These are phyloP conservation scores for Acanthamoeba castellanii DNA, from an alignment of 208 protist genomes.

Conservation along the genomic window DNA sequence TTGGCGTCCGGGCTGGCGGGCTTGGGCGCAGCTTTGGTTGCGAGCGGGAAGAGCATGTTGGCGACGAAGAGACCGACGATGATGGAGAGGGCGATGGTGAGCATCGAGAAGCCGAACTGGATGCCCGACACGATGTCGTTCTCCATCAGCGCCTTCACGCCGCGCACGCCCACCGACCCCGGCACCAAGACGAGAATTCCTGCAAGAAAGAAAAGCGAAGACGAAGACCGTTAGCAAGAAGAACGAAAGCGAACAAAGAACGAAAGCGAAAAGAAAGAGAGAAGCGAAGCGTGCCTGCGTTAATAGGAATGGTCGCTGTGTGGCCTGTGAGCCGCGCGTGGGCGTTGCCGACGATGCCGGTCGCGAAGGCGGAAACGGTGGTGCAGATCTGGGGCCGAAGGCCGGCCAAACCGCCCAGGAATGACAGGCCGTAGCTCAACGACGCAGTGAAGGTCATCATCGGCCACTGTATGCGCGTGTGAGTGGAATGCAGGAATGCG, in stretches of 20 bases:
- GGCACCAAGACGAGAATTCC: constrained; percentile 67
- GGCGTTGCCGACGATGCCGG: background rate
- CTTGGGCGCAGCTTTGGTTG: background rate
- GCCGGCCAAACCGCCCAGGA: constrained; percentile 5
- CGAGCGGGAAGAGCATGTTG: constrained; percentile 43
- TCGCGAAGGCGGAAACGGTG: background rate
- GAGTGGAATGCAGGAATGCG: background rate
- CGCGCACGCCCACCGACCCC: constrained; percentile 21
- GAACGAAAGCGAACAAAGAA: background rate
- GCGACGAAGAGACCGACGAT: constrained; percentile 64
- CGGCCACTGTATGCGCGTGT: background rate
- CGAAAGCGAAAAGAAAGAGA: background rate
- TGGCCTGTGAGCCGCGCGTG: constrained; percentile 9
- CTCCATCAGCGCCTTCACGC: constrained; percentile 48
- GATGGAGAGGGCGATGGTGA: constrained; percentile 65
- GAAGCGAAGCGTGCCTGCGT: background rate
- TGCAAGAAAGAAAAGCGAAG: background rate
- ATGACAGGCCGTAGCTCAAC: background rate
- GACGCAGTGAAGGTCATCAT: constrained; percentile 25
- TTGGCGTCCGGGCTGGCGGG: too few species aligned
- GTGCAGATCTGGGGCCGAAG: constrained; percentile 32
- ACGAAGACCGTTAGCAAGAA: background rate
- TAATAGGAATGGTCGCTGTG: background rate
- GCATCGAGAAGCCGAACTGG: constrained; percentile 65
- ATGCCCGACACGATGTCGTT: constrained; percentile 68